Conservation (phyloP, 2,329 filamentous ascomycete species). For the Penicillium sp. region DNA sequence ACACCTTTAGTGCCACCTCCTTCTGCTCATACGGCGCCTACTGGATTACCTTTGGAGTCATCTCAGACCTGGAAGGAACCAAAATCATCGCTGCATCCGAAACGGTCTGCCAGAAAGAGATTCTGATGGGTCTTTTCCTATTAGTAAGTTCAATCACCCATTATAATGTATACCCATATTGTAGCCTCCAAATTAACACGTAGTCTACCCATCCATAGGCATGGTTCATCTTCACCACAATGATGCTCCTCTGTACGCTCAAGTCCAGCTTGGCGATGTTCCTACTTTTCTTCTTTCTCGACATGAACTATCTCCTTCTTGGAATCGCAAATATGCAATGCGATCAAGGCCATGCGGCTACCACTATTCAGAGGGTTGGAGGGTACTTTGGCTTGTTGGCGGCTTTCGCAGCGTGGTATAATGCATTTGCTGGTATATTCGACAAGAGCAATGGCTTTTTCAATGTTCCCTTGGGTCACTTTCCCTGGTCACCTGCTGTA, state of each 20-base stretch:
- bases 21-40: slow-evolving; percentile 32
- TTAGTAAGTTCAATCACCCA: slow-evolving; percentile 22
- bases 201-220: slow-evolving; percentile 14
- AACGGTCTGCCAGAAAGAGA: slow-evolving; percentile 19
- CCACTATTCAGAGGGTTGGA: slow-evolving; percentile 21
- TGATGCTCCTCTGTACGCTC: slow-evolving; percentile 32
- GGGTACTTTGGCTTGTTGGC: slow-evolving; percentile 28
- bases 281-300: slow-evolving; percentile 31
- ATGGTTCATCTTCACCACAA: slow-evolving; percentile 34
- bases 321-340: slow-evolving; percentile 28
- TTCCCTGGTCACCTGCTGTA: slow-evolving; percentile 29
- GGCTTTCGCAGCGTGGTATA: slow-evolving; percentile 31
- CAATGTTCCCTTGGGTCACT: slow-evolving; percentile 28
- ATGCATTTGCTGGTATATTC: slow-evolving; percentile 29
- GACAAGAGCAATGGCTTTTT: slow-evolving; percentile 29
- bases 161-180: not conserved
- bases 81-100: not conserved
- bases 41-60: slow-evolving; percentile 28
- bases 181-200: not conserved
- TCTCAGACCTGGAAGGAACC: slow-evolving; percentile 22
- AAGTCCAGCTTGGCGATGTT: slow-evolving; percentile 31
- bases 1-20: slow-evolving; percentile 32
- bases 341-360: slow-evolving; percentile 12
- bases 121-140: slow-evolving; percentile 28
- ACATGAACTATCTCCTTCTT: slow-evolving; percentile 33